Percentiles rank a stretch among this genome's conserved stretches.
Conservation (phyloP, 768 basidiomycete species). For the Hygrophoropsis aurantiaca region DNA sequence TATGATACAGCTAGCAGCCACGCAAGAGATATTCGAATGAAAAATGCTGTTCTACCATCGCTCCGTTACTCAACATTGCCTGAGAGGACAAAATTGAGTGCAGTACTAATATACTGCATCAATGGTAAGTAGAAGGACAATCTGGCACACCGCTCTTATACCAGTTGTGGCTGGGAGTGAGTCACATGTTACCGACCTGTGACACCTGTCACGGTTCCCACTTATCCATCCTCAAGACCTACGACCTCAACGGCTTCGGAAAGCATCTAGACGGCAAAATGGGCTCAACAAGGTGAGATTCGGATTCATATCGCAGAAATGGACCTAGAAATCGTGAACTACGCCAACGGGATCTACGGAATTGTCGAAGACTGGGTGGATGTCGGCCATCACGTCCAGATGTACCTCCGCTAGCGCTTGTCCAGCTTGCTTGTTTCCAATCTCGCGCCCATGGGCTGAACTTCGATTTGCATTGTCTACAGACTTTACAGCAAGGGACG, state of each 20-base stretch:
- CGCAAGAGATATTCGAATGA: slow-evolving; percentile 11
- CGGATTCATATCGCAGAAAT: background rate
- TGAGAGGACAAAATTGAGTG: slow-evolving; percentile 42
- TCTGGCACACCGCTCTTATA: background rate
- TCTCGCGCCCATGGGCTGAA: no score
- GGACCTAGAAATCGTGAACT: no score
- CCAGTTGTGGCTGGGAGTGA: slow-evolving; percentile 6
- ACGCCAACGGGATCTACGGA: slow-evolving; percentile 11
- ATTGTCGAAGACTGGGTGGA: slow-evolving; percentile 46
- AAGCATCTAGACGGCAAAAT: slow-evolving; percentile 49
- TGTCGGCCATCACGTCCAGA: slow-evolving; percentile 8
- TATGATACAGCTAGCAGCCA: slow-evolving; percentile 1
- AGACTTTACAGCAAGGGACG: slow-evolving; percentile 97
- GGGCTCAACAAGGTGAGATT: slow-evolving; percentile 79
- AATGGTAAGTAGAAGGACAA: slow-evolving; percentile 27
- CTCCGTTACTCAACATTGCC: slow-evolving; percentile 60
- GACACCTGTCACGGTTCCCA: slow-evolving; percentile 25
- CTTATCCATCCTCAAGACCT: slow-evolving; percentile 16
- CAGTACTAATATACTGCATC: slow-evolving; percentile 46
- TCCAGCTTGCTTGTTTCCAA: no score
- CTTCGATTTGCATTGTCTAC: slow-evolving; percentile 7
- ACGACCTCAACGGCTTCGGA: slow-evolving; percentile 20
- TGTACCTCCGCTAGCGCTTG: slow-evolving; percentile 1
- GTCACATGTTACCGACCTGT: slow-evolving; percentile 23
- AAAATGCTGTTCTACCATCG: slow-evolving; percentile 47